Conservation (phyloP, 352 stramenopile species). For the Phytophthora podocarpi region DNA sequence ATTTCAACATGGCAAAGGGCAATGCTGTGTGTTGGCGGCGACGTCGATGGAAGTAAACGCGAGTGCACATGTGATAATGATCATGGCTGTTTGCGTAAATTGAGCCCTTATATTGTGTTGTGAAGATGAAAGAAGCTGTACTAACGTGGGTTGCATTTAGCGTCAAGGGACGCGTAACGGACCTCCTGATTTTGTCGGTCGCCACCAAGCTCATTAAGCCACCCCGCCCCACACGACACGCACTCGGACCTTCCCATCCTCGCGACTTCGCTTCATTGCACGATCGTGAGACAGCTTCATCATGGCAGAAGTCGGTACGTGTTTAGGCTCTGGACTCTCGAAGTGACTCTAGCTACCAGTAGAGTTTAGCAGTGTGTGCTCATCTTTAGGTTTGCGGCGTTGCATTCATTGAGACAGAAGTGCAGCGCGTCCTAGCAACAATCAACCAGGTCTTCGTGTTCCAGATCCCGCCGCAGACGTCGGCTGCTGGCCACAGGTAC, state of each 20-base stretch:
- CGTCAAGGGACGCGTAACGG: conserved; percentile 26
- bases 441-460: conserved; percentile 81
- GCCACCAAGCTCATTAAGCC: neutral
- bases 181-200: neutral
- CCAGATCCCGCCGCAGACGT: conserved; percentile 68
- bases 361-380: no score
- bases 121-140: no score
- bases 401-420: conserved; percentile 26
- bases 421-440: conserved; percentile 61
- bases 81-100: no score
- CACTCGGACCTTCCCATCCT: neutral
- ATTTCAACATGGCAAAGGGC: no score
- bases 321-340: neutral
- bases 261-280: neutral
- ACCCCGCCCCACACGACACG: no score
- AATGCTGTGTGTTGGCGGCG: no score
- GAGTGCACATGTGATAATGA: no score
- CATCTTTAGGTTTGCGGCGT: neutral
- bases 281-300: conserved; percentile 1
- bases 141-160: conserved; percentile 14
- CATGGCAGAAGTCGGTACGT: conserved; percentile 38
- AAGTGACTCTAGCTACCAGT: no score
- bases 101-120: no score
- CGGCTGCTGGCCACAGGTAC: conserved; percentile 60
- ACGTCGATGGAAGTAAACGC: no score